Evolutionary conservation across 176 grass and related monocot species (phyloP), one percentile per base, ranked within the genome.

Genomic region (Aegilops longissima): DNA sequence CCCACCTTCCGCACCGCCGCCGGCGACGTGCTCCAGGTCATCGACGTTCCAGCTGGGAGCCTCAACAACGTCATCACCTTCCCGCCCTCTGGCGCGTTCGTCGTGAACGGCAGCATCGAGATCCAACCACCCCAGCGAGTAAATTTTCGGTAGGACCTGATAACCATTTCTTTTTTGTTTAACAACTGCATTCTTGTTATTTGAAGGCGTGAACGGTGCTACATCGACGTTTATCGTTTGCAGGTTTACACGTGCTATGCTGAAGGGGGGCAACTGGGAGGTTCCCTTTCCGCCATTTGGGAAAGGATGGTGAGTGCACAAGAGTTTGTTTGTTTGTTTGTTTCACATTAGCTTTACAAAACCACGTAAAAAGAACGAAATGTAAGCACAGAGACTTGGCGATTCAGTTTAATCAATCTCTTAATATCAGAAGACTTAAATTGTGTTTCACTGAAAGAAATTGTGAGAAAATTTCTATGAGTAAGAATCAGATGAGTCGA

Each of bases 61-160:
- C 54, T 98, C 76, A 94, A 98, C 84, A 98, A 99, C 42, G 97
- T 94, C 33, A 99, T 99, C 89, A 93, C 94, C 33, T 99, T 99
- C 69, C 97, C 94, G 12, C 97, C 92, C 31, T 90, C 90, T 0
- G 97, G 97, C 3, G 94, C 87, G 6, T 96, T 99, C 83, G 92
- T 94, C 56, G 97, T 96, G 36, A 52, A 93, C 27, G 95, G 89
- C 11, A 72, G 87, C 5, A 94, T 99, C 30, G 85, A 99, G 56
- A 82, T 85, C 40, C 86, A 91, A 44, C 92, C 90, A 25, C 94
- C 97, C 13, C 97, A 99, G 79, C 85, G 94, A 76, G 92, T 99
- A 66, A 96, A 99, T 91, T 99, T 99, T 78, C 91, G 79, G 97
- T 83, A 80, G 12, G 64, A 75, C 12, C 61, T 72, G 12, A 3